Percentiles rank a stretch among this genome's conserved stretches.
phyloP scores from a whole-genome alignment of 371 early-diverging fungal species.

The Neoconidiobolus thromboides region DNA sequence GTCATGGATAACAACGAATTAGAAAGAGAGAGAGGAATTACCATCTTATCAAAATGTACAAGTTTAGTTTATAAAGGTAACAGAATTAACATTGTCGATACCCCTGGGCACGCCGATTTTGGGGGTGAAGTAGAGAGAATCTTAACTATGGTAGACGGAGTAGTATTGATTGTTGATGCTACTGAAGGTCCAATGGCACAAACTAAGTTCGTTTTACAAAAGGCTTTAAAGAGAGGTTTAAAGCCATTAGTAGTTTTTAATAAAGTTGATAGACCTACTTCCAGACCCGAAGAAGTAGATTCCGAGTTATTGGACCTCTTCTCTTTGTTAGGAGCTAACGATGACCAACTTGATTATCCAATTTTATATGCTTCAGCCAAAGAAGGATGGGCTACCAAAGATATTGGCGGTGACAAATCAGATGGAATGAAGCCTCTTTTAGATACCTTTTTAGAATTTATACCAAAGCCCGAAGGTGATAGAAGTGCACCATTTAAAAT shows the following conservation, averaged over 20 bases:
- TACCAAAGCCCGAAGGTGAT: slow-evolving; percentile 41
- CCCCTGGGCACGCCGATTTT: slow-evolving; percentile 62
- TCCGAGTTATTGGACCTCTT: slow-evolving; percentile 53
- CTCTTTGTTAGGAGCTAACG: slow-evolving; percentile 42
- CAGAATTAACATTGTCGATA: slow-evolving; percentile 60
- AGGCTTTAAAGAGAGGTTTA: slow-evolving; percentile 40
- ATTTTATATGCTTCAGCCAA: slow-evolving; percentile 54
- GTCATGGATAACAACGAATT: slow-evolving; percentile 69
- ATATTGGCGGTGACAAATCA: slow-evolving; percentile 17
- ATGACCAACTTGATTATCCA: slow-evolving; percentile 55
- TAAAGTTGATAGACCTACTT: slow-evolving; percentile 56
- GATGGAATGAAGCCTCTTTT: slow-evolving; percentile 37
- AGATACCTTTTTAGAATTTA: slow-evolving; percentile 38
- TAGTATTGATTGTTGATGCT: slow-evolving; percentile 56
- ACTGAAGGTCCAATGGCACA: slow-evolving; percentile 73
- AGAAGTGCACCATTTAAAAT: slow-evolving; percentile 38
- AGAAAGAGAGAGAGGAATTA: slow-evolving; percentile 70
- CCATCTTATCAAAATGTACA: slow-evolving; percentile 58
- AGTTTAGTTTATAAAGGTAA: slow-evolving; percentile 35
- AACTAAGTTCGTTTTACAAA: slow-evolving; percentile 60
- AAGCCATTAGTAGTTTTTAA: slow-evolving; percentile 56
- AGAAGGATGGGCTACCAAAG: slow-evolving; percentile 49
- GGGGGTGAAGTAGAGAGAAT: slow-evolving; percentile 76
- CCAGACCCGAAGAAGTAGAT: slow-evolving; percentile 50
- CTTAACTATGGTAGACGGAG: slow-evolving; percentile 65